Evolutionary conservation across 2,329 filamentous ascomycete genomes (phyloP), one percentile per base, ranked within the genome.

Genomic region (Alternaria brassicae): DNA sequence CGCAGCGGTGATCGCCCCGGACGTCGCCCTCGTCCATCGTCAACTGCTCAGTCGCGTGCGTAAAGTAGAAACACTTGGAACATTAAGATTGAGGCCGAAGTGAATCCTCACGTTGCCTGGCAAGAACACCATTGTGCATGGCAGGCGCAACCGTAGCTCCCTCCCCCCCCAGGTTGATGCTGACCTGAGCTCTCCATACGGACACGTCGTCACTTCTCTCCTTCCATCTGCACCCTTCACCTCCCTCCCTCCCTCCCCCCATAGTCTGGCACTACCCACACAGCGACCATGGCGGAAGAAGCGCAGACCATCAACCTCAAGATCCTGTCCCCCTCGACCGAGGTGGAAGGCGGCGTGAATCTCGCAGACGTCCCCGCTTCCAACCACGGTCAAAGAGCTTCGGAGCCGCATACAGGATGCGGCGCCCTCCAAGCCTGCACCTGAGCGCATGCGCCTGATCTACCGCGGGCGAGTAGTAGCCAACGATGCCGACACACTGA

Each of bases 391-490:
- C 47, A 79, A 75, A 19, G 78, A 82, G 49, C 76, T 89, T n/a
- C 86, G 85, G 63, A 69, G 78, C 41, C 81, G 77, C 53, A 84
- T 89, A 55, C 79, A 82, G 45, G 69, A 82, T 58, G 74, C 78
- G 9, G 72, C 87, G n/a, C 78, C 83, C 37, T 72, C 72, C 2
- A 68, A 68, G 45, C 78, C 78, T 6, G 62, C 68, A 6, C 65
- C 71, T 5, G 77, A 78, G 40, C 75, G 78, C 41, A 86, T 88
- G 76, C 80, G 85, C 41, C 72, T 89, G 58, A 87, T 89, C 19
- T 88, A 87, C 65, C 77, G 81, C 49, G 87, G 87, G 19, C 80
- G 83, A 56, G 81, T 83, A 27, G 78, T 88, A 6, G 70, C 80
- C 6, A 79, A 84, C 62, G 80, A 84, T 58, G 74, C 77, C 21